Base-by-base conservation (phyloP, 1,284 basidiomycete genomes). In the Gomphus bonarii region DNA sequence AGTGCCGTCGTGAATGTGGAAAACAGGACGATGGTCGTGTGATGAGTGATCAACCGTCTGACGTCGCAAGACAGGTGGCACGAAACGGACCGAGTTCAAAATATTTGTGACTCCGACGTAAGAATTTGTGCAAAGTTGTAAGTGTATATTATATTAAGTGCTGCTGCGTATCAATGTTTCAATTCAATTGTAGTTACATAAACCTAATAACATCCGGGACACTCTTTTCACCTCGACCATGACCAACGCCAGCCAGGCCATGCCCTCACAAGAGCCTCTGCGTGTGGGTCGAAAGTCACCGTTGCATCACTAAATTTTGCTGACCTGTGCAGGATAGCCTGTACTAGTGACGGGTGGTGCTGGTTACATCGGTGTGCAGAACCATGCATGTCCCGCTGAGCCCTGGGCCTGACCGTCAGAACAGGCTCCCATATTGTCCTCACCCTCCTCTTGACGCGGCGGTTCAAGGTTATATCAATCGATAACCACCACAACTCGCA, bases 401-500 rank as follows among this genome's bases (percentile, higher is more conserved):
- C 18, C 20, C 28, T 49, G 22, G 54, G 9, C 40, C 54, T 54
- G 46, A 58, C 20, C 40, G 43, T 46, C 49, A 58, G 50, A 50
- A 57, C 60, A 85, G 94, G 92, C 66, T 94, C 92, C 46, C 95
- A 98, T 72, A 87, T 97, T 66, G 84, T 95, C 62, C 88, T 89
- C 63, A 78, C 82, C 54, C 76, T 97, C 35, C 86, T 95, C 64
- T 80, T 91, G 65, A 95, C 94, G 20, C 80, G 89, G 60, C 79
- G 84, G 62, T 97, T 90, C 78, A 91, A 89, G 67, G 91, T 97
- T 62, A 81, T 95, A 65, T 87, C 91, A n/a, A 78, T 95, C 63
- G 92, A 95, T 74, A 95, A 95, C 75, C 79, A 87, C 73, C 86
- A 94, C 73, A 98, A 98, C 70, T 92, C 94, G 1, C 84, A 84